Conservation (phyloP, 495 filamentous ascomycete species). For the Aspergillus bridgeri region DNA sequence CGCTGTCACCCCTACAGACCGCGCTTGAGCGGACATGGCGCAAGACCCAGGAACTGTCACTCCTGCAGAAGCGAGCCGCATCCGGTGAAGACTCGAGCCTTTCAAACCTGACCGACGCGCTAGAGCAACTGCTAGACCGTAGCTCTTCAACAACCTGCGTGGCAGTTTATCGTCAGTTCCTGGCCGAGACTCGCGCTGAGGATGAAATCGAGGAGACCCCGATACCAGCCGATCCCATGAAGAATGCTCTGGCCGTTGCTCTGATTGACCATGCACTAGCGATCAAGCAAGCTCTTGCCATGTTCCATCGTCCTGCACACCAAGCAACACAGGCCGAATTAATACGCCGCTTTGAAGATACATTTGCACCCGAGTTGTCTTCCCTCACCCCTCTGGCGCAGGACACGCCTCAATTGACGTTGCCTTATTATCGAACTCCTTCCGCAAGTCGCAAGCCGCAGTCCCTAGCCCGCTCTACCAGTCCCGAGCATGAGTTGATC, state of each 20-base stretch:
- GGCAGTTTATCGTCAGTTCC: constrained; percentile 67
- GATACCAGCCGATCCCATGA: constrained; percentile 57
- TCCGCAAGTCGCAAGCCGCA: constrained; percentile 25
- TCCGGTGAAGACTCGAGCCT: constrained; percentile 69
- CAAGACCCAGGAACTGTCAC: constrained; percentile 80
- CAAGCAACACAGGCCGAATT: constrained; percentile 57
- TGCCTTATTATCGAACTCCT: constrained; percentile 24
- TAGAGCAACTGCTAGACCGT: constrained; percentile 68
- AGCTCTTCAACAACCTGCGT: constrained; percentile 63
- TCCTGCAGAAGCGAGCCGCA: constrained; percentile 68
- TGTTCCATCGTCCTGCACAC: constrained; percentile 58
- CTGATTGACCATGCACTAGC: constrained; percentile 85
- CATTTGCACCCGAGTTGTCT: constrained; percentile 48
- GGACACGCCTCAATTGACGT: constrained; percentile 23
- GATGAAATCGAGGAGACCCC: constrained; percentile 41
- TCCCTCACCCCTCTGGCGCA: constrained; percentile 28
- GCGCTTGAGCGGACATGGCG: constrained; percentile 87
- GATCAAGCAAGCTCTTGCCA: constrained; percentile 75
- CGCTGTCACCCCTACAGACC: constrained; percentile 73
- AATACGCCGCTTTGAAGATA: constrained; percentile 43
- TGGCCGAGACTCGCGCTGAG: constrained; percentile 52
- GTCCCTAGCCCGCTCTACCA: constrained; percentile 29
- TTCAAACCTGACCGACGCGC: constrained; percentile 63
- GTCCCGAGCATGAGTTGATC: constrained; percentile 39
- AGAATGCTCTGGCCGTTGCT: constrained; percentile 80